Percentiles rank a stretch among this genome's conserved stretches.
These are phyloP conservation scores for Penicillium desertorum DNA, from an alignment of 495 filamentous ascomycete species.

Conservation along the genomic window DNA sequence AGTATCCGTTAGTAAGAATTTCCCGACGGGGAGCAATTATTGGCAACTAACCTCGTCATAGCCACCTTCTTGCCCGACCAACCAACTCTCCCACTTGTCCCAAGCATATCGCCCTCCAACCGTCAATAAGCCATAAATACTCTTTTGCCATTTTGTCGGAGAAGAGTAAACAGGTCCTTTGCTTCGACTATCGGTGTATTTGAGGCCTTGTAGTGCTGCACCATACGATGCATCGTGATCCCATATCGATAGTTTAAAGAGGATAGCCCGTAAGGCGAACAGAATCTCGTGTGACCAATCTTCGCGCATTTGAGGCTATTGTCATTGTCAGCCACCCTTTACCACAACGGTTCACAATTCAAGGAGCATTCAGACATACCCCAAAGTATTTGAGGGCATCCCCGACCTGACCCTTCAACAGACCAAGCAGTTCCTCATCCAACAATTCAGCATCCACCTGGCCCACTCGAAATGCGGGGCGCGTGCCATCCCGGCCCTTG, in stretches of 20 bases:
- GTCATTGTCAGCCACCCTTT: slow-evolving; percentile 2
- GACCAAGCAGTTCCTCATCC: slow-evolving; percentile 86
- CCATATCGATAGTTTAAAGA: slow-evolving; percentile 97
- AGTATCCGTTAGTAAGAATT: slow-evolving; percentile 26
- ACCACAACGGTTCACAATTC: background rate
- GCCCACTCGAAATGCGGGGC: slow-evolving; percentile 87
- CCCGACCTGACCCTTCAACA: slow-evolving; percentile 83
- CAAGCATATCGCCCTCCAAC: slow-evolving; percentile 86
- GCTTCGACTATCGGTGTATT: slow-evolving; percentile 81
- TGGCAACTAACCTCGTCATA: slow-evolving; percentile 56
- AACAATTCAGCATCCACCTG: slow-evolving; percentile 96
- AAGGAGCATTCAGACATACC: slow-evolving; percentile 32
- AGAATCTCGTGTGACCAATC: slow-evolving; percentile 87
- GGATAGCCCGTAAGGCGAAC: slow-evolving; percentile 68
- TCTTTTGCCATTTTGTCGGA: slow-evolving; percentile 76
- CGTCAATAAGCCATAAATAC: slow-evolving; percentile 76
- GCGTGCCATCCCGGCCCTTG: slow-evolving; percentile 71
- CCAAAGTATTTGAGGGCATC: slow-evolving; percentile 88
- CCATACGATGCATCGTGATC: slow-evolving; percentile 95
- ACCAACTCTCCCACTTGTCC: slow-evolving; percentile 86
- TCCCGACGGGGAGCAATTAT: background rate
- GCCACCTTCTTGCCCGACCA: slow-evolving; percentile 70
- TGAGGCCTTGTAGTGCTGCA: slow-evolving; percentile 85
- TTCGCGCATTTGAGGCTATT: slow-evolving; percentile 61
- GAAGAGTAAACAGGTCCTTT: slow-evolving; percentile 57